Base-by-base conservation (phyloP, 768 basidiomycete genomes). In the Boletellus sp. region DNA sequence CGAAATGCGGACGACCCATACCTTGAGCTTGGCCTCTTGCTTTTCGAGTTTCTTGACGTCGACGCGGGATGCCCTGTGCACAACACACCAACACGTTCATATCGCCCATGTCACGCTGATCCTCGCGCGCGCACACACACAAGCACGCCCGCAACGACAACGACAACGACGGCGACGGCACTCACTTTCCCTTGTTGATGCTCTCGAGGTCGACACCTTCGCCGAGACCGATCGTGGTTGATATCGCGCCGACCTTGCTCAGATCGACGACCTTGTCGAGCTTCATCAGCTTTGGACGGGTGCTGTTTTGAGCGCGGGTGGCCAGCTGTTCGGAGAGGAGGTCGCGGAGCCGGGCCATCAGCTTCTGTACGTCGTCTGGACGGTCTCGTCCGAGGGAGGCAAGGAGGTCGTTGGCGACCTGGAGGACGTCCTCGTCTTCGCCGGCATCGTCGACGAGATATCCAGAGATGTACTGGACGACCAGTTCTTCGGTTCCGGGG, bases 21-120 rank as follows among this genome's bases (percentile, higher is more conserved):
- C 90, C 76, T 85, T 86, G 59, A 98, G 82, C 68, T 99, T 99
- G 1, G 93, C 92, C 69, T 99, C 96, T 60, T 93, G 90, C 70
- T 96, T 95, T 72, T 95, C 93, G 9, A 96, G 81, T 62, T 94
- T 94, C 71, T 94, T 95, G 52, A 96, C 80, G 72, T 96, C 93
- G 41, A 96, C 93, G 24, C 87, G 84, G 33, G 90, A 91, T 31
- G 88, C 90, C 71, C 93, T 90, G 54, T 50, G 62, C 44, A 58
- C 52, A 53, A 52, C 47, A 44, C 40, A 39, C 45, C 8, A 40
- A 46, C 26, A 50, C n/a, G 22, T 44, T 53, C 12, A 36, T 37
- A 48, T 42, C 55, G 23, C 47, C 28, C 20, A 8, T 34, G 20
- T 9, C 36, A 13, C 34, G 19, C n/a, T 46, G 33, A 24, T 39